phyloP scores from a whole-genome alignment of 2,329 filamentous ascomycete species.

The Scopulariopsis brevicaulis region DNA sequence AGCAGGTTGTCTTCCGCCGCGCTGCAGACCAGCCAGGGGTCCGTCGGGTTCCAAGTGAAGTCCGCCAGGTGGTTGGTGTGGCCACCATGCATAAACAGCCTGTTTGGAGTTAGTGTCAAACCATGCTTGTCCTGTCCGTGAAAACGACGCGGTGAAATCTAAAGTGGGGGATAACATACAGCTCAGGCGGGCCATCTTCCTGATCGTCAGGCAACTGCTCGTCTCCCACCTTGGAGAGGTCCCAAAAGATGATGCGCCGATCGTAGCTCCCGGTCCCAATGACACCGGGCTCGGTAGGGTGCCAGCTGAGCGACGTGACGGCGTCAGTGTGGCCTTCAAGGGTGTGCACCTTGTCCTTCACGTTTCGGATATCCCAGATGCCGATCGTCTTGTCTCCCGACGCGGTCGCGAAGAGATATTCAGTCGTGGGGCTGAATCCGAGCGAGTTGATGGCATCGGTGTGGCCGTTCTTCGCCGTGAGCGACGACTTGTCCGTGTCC shows the following conservation, averaged over 20 bases:
- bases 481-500: slow-evolving; percentile 54
- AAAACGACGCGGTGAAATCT: not conserved
- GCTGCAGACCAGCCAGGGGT: slow-evolving; percentile 92
- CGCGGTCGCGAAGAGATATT: slow-evolving; percentile 81
- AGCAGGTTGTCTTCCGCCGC: slow-evolving; percentile 95
- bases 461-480: slow-evolving; percentile 64
- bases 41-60: slow-evolving; percentile 95
- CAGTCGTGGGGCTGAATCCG: slow-evolving; percentile 85
- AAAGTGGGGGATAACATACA: slow-evolving; percentile 49
- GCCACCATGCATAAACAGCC: slow-evolving; percentile 95
- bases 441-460: slow-evolving; percentile 91
- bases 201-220: slow-evolving; percentile 92
- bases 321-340: slow-evolving; percentile 81
- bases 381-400: slow-evolving; percentile 93
- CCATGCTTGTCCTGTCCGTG: not conserved
- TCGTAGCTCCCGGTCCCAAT: slow-evolving; percentile 90
- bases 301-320: slow-evolving; percentile 89
- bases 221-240: slow-evolving; percentile 80
- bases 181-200: slow-evolving; percentile 87
- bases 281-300: slow-evolving; percentile 80
- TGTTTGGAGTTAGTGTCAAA: slow-evolving; percentile 19
- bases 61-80: slow-evolving; percentile 96
- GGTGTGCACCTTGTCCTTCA: slow-evolving; percentile 81
- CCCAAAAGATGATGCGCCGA: slow-evolving; percentile 91
- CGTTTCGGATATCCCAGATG: slow-evolving; percentile 88